Conservation (phyloP, 805 yeast genomes). For the Candida gorgasii region DNA sequence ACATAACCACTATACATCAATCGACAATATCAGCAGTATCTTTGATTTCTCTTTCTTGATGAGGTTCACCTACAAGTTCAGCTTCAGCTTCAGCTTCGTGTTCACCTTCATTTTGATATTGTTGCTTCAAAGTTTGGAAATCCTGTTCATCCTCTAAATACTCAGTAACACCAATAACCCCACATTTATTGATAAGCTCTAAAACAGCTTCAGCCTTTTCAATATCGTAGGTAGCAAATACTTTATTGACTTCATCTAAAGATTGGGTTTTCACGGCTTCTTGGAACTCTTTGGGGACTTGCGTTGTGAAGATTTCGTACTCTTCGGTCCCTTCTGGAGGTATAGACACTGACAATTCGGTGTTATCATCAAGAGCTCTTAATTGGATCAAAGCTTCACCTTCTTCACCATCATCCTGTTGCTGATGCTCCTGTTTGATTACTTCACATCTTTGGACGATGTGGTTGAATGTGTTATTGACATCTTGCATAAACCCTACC, state of each 20-base stretch:
- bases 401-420: constrained; percentile 31
- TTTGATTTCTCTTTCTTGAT: background rate
- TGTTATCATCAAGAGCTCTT: constrained; percentile 81
- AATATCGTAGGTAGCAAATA: constrained; percentile 69
- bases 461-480: constrained; percentile 71
- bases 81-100: constrained; percentile 11
- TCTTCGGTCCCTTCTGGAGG: constrained; percentile 61
- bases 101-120: constrained; percentile 31
- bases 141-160: constrained; percentile 71
- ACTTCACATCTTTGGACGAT: constrained; percentile 73
- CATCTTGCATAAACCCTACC: constrained; percentile 71
- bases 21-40: constrained; percentile 26
- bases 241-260: constrained; percentile 79
- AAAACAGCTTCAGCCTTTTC: constrained; percentile 79
- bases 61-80: no score
- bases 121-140: constrained; percentile 54
- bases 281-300: constrained; percentile 64
- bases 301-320: constrained; percentile 54
- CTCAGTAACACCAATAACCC: constrained; percentile 81
- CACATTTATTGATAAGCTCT: constrained; percentile 74
- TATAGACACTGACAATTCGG: constrained; percentile 67
- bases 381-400: constrained; percentile 79
- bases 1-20: constrained; percentile 10
- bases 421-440: constrained; percentile 52
- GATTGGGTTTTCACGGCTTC: constrained; percentile 70